Conservation (phyloP, 2,329 filamentous ascomycete genomes). For the Microcera coccophila region DNA sequence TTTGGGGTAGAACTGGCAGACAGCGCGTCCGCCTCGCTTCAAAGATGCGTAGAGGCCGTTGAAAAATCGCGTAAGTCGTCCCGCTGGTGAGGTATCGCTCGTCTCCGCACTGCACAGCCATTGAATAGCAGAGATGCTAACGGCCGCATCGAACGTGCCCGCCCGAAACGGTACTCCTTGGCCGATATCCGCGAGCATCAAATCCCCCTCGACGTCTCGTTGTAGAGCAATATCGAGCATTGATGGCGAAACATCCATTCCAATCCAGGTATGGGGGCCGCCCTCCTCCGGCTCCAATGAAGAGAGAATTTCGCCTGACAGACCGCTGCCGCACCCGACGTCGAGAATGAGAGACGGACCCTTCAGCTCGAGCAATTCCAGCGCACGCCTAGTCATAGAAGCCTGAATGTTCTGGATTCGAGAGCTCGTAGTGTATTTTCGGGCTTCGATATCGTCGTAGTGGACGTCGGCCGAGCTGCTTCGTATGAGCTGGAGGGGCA, state of each 20-base stretch:
- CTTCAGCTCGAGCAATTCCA: slow-evolving; percentile 80
- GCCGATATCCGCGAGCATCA: slow-evolving; percentile 92
- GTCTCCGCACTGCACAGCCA: slow-evolving; percentile 97
- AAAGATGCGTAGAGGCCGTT: slow-evolving; percentile 84
- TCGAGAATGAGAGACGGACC: slow-evolving; percentile 87
- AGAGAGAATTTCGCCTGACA: slow-evolving; percentile 90
- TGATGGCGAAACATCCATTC: slow-evolving; percentile 90
- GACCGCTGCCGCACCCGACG: slow-evolving; percentile 90
- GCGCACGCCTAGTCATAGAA: slow-evolving; percentile 87
- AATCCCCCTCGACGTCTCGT: slow-evolving; percentile 84
- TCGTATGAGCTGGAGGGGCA: slow-evolving; percentile 25
- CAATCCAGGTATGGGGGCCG: slow-evolving; percentile 92
- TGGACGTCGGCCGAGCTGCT: slow-evolving; percentile 87
- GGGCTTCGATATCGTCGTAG: slow-evolving; percentile 92
- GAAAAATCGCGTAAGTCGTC: slow-evolving; percentile 80
- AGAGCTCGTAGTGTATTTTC: slow-evolving; percentile 95
- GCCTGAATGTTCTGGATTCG: slow-evolving; percentile 95
- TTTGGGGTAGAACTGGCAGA: slow-evolving; percentile 98
- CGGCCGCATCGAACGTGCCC: slow-evolving; percentile 89
- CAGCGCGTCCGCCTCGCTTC: slow-evolving; percentile 78
- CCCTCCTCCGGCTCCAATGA: slow-evolving; percentile 64
- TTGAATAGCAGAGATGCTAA: slow-evolving; percentile 93
- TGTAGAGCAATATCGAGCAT: slow-evolving; percentile 96
- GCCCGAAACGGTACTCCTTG: slow-evolving; percentile 93
- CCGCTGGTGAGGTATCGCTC: slow-evolving; percentile 75